phyloP scores from a whole-genome alignment of 75 land plant species.

The Sequoia sempervirens region DNA sequence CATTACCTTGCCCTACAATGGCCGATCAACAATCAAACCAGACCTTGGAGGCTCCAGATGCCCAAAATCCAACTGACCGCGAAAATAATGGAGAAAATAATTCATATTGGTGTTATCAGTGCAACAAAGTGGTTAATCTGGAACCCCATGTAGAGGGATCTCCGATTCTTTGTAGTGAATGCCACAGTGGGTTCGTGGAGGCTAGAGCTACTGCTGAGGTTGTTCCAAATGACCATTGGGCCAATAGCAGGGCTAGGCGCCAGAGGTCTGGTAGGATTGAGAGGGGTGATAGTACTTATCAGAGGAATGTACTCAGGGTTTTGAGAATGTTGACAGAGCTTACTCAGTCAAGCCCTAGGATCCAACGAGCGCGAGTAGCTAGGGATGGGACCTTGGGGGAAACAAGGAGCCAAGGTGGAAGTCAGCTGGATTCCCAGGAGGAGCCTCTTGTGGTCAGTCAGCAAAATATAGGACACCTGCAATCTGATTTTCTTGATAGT shows the following conservation, averaged over 20 bases:
- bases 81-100: slow-evolving; percentile 8
- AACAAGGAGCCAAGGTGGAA: background rate
- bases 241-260: background rate
- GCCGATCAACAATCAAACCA: slow-evolving; percentile 5
- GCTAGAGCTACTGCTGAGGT: slow-evolving; percentile 16
- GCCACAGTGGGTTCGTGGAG: slow-evolving; percentile 23
- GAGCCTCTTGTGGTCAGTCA: background rate
- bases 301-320: slow-evolving; percentile 21
- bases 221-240: slow-evolving; percentile 14
- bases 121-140: slow-evolving; percentile 21
- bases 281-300: slow-evolving; percentile 10
- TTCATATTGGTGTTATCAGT: slow-evolving; percentile 43
- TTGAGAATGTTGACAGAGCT: slow-evolving; percentile 19
- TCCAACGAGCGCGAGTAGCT: background rate
- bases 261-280: background rate
- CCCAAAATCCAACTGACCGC: background rate
- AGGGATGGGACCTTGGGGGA: slow-evolving; percentile 3
- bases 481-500: background rate
- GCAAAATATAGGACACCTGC: background rate
- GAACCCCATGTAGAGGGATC: slow-evolving; percentile 2
- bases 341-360: slow-evolving; percentile 6
- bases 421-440: background rate
- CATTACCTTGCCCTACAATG: background rate
- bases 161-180: slow-evolving; percentile 5
- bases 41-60: background rate